Evolutionary conservation across 148 eudicot species (phyloP).

Genomic region (Hydrangea macrophylla): DNA sequence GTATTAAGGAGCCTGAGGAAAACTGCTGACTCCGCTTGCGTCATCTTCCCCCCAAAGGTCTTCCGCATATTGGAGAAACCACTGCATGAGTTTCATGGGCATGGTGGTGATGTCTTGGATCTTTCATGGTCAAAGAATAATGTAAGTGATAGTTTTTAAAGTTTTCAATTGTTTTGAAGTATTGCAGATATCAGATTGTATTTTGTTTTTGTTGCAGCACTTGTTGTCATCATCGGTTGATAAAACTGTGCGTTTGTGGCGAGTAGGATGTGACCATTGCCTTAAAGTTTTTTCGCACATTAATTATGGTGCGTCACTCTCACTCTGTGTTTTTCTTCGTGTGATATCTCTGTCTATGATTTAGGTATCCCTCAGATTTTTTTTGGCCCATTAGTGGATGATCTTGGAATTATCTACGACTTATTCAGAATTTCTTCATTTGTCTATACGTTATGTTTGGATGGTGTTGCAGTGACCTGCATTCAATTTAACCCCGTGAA

Average conservation of each 20-base stretch:
- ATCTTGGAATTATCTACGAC: no score
- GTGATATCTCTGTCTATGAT: not conserved
- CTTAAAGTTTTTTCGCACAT: conserved; percentile 69
- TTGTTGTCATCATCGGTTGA: conserved; percentile 82
- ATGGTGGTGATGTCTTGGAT: conserved; percentile 68
- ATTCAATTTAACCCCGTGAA: conserved; percentile 82
- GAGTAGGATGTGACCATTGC: conserved; percentile 65
- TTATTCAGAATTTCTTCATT: no score
- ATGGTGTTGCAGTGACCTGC: conserved; percentile 76
- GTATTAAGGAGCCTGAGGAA: conserved; percentile 38
- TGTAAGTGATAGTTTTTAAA: conserved; percentile 38
- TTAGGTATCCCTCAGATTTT: not conserved
- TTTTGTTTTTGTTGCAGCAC: conserved; percentile 45
- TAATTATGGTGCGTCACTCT: conserved; percentile 61
- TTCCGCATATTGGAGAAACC: conserved; percentile 78
- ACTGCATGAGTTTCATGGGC: conserved; percentile 70
- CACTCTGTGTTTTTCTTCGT: not conserved
- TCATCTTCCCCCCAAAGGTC: conserved; percentile 78
- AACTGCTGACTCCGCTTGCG: conserved; percentile 77
- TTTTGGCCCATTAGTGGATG: not conserved
- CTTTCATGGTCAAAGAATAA: conserved; percentile 78
- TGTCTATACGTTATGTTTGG: conserved; percentile 15
- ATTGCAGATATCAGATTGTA: not conserved
- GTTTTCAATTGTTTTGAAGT: not conserved
- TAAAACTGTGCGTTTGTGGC: conserved; percentile 90